Conservation (phyloP, 129 eudicot species). For the Escallonia herrerae region DNA sequence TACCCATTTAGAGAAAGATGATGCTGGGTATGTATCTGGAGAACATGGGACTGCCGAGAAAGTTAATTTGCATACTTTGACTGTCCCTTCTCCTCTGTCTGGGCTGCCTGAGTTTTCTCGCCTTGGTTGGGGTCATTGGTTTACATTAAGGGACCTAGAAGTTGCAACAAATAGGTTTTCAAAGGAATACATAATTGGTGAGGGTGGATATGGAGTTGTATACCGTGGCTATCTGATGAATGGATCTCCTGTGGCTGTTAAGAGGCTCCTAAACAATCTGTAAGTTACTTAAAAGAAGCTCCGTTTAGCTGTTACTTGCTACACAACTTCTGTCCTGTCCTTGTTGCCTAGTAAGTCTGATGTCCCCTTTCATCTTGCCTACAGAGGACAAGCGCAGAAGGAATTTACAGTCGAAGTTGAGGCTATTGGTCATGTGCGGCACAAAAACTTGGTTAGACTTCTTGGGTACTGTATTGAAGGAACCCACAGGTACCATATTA, state of each 20-base stretch:
- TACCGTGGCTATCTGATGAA: slow-evolving; percentile 60
- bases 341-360: neutral
- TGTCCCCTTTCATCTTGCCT: slow-evolving; percentile 6
- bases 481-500: slow-evolving; percentile 54
- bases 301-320: neutral
- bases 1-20: slow-evolving; percentile 48
- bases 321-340: too few relatives aligned
- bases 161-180: slow-evolving; percentile 64
- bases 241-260: slow-evolving; percentile 71
- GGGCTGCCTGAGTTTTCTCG: slow-evolving; percentile 82
- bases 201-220: slow-evolving; percentile 86
- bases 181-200: slow-evolving; percentile 72
- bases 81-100: slow-evolving; percentile 50
- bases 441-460: slow-evolving; percentile 75
- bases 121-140: slow-evolving; percentile 96
- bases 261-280: slow-evolving; percentile 79
- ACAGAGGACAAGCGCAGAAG: slow-evolving; percentile 82
- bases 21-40: slow-evolving; percentile 38
- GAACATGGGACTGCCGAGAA: slow-evolving; percentile 21
- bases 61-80: slow-evolving; percentile 41
- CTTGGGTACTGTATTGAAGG: slow-evolving; percentile 86
- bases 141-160: slow-evolving; percentile 76
- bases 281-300: slow-evolving; percentile 19
- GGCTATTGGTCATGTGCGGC: slow-evolving; percentile 88
- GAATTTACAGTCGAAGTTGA: slow-evolving; percentile 79